Evolutionary conservation across 148 eudicot species (phyloP).

Genomic region (Linanthus parryae): DNA sequence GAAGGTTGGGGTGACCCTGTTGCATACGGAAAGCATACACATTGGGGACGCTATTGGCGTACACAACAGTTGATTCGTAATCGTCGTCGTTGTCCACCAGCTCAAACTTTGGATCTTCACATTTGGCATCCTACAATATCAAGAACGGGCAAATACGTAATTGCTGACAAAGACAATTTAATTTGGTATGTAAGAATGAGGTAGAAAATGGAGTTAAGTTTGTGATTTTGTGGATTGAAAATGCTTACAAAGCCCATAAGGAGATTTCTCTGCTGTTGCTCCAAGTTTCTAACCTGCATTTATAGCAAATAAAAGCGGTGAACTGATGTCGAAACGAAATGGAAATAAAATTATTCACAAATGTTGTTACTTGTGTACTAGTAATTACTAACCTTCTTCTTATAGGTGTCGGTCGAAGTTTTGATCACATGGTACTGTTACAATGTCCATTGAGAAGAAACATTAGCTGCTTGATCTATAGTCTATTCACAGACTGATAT

Average conservation of each 20-base stretch:
- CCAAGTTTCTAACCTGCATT: slow-evolving; percentile 43
- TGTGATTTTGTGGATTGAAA: too few relatives aligned
- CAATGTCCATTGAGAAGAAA: neutral
- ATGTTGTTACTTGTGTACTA: neutral
- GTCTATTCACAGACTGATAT: neutral
- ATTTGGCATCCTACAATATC: too few relatives aligned
- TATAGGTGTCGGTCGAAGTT: slow-evolving; percentile 41
- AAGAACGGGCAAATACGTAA: too few relatives aligned
- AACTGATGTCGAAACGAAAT: neutral
- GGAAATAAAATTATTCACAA: neutral
- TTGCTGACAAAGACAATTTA: too few relatives aligned
- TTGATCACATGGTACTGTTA: slow-evolving; percentile 53
- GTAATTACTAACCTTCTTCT: slow-evolving; percentile 47
- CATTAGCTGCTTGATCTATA: neutral
- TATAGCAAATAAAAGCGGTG: neutral
- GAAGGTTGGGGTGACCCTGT: too few relatives aligned
- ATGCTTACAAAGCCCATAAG: slow-evolving; percentile 42
- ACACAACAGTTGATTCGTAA: too few relatives aligned
- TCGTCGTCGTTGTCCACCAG: too few relatives aligned
- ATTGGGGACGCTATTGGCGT: too few relatives aligned
- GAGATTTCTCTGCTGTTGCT: slow-evolving; percentile 39
- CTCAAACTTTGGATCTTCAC: too few relatives aligned
- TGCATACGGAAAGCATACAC: too few relatives aligned
- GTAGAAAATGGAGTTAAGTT: too few relatives aligned
- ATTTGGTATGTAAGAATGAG: too few relatives aligned